phyloP scores from a whole-genome alignment of 257 asterid species.

The Solanum neorickii region DNA sequence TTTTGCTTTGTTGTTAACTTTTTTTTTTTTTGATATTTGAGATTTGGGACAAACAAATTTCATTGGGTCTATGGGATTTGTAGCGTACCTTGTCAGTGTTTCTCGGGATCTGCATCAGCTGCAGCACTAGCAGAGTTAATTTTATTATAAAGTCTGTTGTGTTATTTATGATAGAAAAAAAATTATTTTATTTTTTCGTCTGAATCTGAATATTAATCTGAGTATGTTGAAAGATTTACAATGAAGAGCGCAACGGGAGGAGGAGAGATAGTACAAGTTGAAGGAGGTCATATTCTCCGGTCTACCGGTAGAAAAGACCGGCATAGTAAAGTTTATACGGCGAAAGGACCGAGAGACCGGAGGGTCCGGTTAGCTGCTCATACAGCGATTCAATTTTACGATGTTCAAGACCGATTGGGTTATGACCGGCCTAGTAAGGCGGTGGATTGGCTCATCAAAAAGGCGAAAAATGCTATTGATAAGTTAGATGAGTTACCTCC shows the following conservation, averaged over 20 bases:
- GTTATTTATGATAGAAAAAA: not conserved
- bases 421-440: slow-evolving; percentile 99
- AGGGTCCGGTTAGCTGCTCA: slow-evolving; percentile 94
- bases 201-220: not conserved
- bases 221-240: not conserved
- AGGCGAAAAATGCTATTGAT: slow-evolving; percentile 83
- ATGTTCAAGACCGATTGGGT: slow-evolving; percentile 93
- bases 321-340: slow-evolving; percentile 96
- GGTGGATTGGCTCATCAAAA: slow-evolving; percentile 91
- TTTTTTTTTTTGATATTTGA: slow-evolving; percentile 13
- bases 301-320: slow-evolving; percentile 90
- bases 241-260: slow-evolving; percentile 1
- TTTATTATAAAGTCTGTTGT: not conserved
- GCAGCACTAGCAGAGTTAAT: not conserved
- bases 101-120: slow-evolving; percentile 30
- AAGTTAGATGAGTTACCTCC: slow-evolving; percentile 94
- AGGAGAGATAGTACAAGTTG: slow-evolving; percentile 89
- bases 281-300: slow-evolving; percentile 96
- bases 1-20: not conserved
- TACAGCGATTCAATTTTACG: slow-evolving; percentile 94
- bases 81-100: slow-evolving; percentile 4
- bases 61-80: slow-evolving; percentile 11
- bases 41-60: slow-evolving; percentile 15
- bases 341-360: slow-evolving; percentile 94
- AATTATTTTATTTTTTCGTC: too few species aligned